Percentiles rank a stretch among this genome's conserved stretches.
phyloP scores from a whole-genome alignment of 2,329 filamentous ascomycete species.

The Microcyclosporella mali region DNA sequence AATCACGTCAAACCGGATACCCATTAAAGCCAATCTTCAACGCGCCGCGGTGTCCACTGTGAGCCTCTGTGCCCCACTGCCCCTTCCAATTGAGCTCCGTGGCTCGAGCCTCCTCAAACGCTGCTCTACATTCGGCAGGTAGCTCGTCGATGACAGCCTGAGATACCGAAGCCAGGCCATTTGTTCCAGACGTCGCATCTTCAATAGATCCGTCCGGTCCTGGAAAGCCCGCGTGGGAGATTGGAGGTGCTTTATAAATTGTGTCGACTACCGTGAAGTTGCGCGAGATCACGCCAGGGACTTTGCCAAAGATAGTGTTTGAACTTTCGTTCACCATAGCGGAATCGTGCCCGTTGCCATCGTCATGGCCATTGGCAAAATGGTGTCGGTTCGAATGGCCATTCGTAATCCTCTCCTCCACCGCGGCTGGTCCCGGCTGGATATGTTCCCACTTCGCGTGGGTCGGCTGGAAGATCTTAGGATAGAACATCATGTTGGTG shows the following conservation, averaged over 20 bases:
- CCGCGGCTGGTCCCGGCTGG: conserved; percentile 31
- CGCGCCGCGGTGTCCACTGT: conserved; percentile 44
- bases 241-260: conserved; percentile 51
- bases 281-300: conserved; percentile 53
- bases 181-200: conserved; percentile 40
- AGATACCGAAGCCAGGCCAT: conserved; percentile 58
- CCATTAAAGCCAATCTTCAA: conserved; percentile 45
- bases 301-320: conserved; percentile 44
- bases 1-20: conserved; percentile 42
- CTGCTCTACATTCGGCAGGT: conserved; percentile 62
- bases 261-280: conserved; percentile 60
- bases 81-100: conserved; percentile 66
- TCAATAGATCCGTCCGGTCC: conserved; percentile 49
- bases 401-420: conserved; percentile 20
- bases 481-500: conserved; percentile 86
- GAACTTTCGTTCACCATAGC: conserved; percentile 13
- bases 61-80: conserved; percentile 65
- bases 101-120: conserved; percentile 62
- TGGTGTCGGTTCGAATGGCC: conserved; percentile 19
- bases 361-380: conserved; percentile 15
- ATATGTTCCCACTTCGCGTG: conserved; percentile 77
- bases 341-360: conserved; percentile 20
- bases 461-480: conserved; percentile 81
- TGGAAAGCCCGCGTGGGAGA: conserved; percentile 53
- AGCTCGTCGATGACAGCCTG: conserved; percentile 61